A percentile compares a stretch with the other conserved stretches of the same genome.
Evolutionary conservation across 2,329 filamentous ascomycete genomes (phyloP).

Genomic region (Esteya vermicola): DNA sequence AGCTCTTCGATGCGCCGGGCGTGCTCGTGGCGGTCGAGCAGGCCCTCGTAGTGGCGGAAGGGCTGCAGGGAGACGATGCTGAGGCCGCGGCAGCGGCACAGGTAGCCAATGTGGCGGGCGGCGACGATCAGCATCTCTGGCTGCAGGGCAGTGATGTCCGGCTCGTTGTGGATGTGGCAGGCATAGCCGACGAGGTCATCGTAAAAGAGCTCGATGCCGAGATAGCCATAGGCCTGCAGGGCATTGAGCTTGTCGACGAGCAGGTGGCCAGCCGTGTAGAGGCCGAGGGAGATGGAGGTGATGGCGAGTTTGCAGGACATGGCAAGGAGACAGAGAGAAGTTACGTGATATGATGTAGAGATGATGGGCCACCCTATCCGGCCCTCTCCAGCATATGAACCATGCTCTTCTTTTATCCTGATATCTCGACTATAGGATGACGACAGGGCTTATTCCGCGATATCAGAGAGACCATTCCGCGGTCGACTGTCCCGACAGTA

Average conservation of each 20-base stretch:
- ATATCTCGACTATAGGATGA: no score
- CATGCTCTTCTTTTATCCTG: no score
- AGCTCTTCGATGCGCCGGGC: slow-evolving; percentile 37
- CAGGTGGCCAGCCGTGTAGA: slow-evolving; percentile 7
- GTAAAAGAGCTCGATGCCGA: slow-evolving; percentile 47
- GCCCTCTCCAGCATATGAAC: no score
- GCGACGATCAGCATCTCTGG: slow-evolving; percentile 20
- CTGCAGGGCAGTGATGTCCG: background rate
- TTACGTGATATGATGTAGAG: background rate
- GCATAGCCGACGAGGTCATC: slow-evolving; percentile 44
- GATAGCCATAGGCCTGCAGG: slow-evolving; percentile 22
- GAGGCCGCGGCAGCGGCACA: slow-evolving; percentile 30
- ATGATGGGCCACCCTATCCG: no score
- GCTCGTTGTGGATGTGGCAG: slow-evolving; percentile 10
- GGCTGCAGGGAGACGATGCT: slow-evolving; percentile 42
- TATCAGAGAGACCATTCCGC: no score
- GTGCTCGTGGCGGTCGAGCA: slow-evolving; percentile 36
- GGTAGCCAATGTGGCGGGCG: slow-evolving; percentile 26
- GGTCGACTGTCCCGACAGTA: no score
- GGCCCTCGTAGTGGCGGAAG: slow-evolving; percentile 50
- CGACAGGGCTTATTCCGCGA: no score
- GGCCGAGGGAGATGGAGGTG: slow-evolving; percentile 9
- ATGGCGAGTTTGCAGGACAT: slow-evolving; percentile 10
- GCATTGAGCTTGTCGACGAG: slow-evolving; percentile 6
- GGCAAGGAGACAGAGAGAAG: background rate